Percentiles rank a stretch among this genome's conserved stretches.
phyloP scores from a whole-genome alignment of 1,284 basidiomycete species.

The Somion occarium region DNA sequence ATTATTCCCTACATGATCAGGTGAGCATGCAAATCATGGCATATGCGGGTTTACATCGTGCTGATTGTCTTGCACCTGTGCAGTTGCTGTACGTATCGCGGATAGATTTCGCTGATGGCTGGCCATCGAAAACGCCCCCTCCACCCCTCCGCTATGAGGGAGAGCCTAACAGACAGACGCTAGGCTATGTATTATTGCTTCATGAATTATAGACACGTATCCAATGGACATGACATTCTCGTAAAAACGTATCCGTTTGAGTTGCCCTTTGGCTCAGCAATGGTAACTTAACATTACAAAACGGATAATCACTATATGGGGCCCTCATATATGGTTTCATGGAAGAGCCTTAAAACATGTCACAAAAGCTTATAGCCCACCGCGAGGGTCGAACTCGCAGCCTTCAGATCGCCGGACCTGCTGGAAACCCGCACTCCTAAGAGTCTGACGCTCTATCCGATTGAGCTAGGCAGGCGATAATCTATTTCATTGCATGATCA shows the following conservation, averaged over 20 bases:
- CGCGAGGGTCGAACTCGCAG: slow-evolving; percentile 91
- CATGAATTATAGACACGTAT: slow-evolving; percentile 5
- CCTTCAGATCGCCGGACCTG: slow-evolving; percentile 57
- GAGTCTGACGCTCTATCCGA: slow-evolving; percentile 13
- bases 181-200: slow-evolving; percentile 10
- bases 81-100: slow-evolving; percentile 69
- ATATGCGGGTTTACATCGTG: not conserved
- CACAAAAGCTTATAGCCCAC: slow-evolving; percentile 54
- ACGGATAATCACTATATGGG: too few species aligned
- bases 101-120: slow-evolving; percentile 32
- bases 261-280: too few species aligned
- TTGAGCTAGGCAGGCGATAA: slow-evolving; percentile 12
- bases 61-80: not conserved
- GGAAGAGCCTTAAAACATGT: not conserved
- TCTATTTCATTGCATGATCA: too few species aligned
- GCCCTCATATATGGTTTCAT: too few species aligned
- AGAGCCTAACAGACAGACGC: not conserved
- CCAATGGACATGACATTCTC: not conserved
- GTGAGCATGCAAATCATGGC: slow-evolving; percentile 21
- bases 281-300: too few species aligned
- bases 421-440: slow-evolving; percentile 3
- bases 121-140: slow-evolving; percentile 12
- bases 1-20: slow-evolving; percentile 71
- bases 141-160: not conserved
- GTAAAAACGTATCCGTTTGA: not conserved